Percentiles rank a stretch among this genome's conserved stretches.
Conservation (phyloP, 192 early-diverging fungal species). For the Coemansia sp. region DNA sequence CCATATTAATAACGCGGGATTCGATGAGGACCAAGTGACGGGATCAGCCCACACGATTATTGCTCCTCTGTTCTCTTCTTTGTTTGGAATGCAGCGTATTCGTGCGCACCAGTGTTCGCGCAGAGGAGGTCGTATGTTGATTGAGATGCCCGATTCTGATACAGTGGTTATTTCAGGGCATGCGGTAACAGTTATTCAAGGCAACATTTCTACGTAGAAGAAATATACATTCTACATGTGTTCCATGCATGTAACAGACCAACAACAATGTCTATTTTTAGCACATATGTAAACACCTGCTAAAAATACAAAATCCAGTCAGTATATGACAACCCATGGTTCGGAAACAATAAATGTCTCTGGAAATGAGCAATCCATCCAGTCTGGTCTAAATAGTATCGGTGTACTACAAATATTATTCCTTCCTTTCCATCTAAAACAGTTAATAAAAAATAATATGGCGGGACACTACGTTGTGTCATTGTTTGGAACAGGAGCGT, state of each 20-base stretch:
- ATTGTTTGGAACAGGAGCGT: conserved; percentile 20
- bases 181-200: conserved; percentile 21
- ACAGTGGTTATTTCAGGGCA: conserved; percentile 4
- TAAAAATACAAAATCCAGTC: no score
- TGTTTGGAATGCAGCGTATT: conserved; percentile 13
- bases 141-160: background rate
- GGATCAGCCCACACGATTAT: conserved; percentile 32
- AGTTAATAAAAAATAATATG: background rate
- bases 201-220: conserved; percentile 1
- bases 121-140: conserved; percentile 3
- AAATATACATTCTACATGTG: background rate
- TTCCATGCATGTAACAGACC: no score
- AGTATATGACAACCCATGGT: no score
- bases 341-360: no score
- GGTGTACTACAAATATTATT: background rate
- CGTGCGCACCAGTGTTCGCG: conserved; percentile 28
- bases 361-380: background rate
- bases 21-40: conserved; percentile 40
- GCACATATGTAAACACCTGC: no score
- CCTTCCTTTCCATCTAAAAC: no score
- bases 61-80: conserved; percentile 13
- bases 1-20: background rate
- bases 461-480: conserved; percentile 18
- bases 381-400: background rate
- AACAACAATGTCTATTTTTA: no score